Conservation (phyloP, 2,329 filamentous ascomycete genomes). For the Neopestalotiopsis clavispora region DNA sequence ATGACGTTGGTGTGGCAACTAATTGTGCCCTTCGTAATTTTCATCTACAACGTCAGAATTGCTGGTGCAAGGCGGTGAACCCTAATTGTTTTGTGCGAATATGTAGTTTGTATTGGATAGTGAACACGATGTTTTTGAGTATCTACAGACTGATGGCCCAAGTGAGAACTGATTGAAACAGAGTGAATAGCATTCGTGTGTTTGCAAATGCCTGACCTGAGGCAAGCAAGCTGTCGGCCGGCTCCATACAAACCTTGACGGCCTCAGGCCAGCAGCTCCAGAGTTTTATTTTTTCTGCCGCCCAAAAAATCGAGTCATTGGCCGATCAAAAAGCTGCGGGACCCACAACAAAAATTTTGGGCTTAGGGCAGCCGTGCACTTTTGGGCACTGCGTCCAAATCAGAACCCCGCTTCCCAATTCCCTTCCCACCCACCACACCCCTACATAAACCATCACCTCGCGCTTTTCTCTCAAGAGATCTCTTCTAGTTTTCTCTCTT, state of each 20-base stretch:
- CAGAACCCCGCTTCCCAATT: constrained; percentile 12
- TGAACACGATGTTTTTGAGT: neutral
- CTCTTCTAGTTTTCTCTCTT: constrained; percentile 8
- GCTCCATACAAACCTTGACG: constrained; percentile 5
- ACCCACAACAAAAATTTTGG: constrained; percentile 15
- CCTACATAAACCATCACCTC: constrained; percentile 14
- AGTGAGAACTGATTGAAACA: neutral
- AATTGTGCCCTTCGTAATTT: neutral
- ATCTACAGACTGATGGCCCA: neutral
- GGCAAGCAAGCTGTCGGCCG: neutral
- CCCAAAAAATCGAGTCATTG: constrained; percentile 10
- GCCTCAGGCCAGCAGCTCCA: neutral
- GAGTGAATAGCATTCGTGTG: neutral
- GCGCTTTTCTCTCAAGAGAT: constrained; percentile 9
- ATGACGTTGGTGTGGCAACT: constrained; percentile 13
- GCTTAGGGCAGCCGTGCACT: constrained; percentile 14
- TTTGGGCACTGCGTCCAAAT: neutral
- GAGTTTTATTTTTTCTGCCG: neutral
- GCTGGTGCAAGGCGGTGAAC: neutral
- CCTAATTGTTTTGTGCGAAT: neutral
- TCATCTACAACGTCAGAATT: neutral
- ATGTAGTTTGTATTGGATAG: neutral
- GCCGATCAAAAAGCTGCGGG: neutral
- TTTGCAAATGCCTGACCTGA: neutral
- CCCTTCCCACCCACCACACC: neutral